phyloP scores from a whole-genome alignment of 176 grass and related monocot species.

The Elaeis guineensis region DNA sequence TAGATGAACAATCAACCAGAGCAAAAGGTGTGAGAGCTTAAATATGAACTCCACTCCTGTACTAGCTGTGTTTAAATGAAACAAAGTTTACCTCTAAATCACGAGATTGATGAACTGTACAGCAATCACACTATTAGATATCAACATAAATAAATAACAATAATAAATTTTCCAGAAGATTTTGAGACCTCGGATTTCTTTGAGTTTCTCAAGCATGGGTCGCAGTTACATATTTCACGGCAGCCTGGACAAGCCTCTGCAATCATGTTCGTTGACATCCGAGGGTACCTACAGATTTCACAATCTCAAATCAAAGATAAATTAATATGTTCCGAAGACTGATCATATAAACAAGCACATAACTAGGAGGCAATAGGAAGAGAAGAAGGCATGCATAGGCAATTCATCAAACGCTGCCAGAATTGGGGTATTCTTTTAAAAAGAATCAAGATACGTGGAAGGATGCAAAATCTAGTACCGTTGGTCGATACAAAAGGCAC shows the following conservation, averaged over 20 bases:
- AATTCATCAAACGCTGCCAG: too few relatives aligned
- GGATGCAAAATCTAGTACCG: neutral
- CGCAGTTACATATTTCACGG: constrained; percentile 23
- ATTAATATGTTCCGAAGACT: neutral
- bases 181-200: constrained; percentile 16
- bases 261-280: constrained; percentile 6
- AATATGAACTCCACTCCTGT: too few relatives aligned
- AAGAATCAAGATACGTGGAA: too few relatives aligned
- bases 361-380: too few relatives aligned
- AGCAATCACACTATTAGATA: too few relatives aligned
- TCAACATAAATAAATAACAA: neutral
- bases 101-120: too few relatives aligned
- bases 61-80: too few relatives aligned
- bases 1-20: too few relatives aligned
- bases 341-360: neutral
- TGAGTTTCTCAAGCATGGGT: constrained; percentile 9
- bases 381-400: too few relatives aligned
- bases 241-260: constrained; percentile 26
- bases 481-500: neutral
- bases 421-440: too few relatives aligned
- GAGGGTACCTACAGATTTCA: constrained; percentile 29
- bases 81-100: too few relatives aligned
- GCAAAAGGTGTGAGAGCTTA: too few relatives aligned
- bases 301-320: neutral
- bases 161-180: neutral